Evolutionary conservation across 495 filamentous ascomycete species (phyloP), one percentile per base, ranked within the genome.

Genomic region (Penicillium silybi): DNA sequence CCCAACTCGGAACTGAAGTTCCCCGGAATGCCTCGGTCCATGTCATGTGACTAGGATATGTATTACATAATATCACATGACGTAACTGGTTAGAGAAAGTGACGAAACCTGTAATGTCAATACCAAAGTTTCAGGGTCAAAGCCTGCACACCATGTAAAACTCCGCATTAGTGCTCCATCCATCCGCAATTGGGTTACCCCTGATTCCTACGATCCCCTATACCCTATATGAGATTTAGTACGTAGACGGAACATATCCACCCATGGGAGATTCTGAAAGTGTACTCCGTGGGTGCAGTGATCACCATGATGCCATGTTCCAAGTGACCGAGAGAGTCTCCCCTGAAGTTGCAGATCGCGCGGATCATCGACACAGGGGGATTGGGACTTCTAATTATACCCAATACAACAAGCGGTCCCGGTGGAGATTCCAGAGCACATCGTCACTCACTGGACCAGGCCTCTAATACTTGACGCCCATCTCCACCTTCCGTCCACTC

Each of bases 1-100:
- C 34, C 41, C 49, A 23, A 20, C 29, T 34, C 34, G 39, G 38
- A 29, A 32, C 29, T 19, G 40, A 41, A 25, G 20, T 50, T 56
- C 53, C 54, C 49, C 54, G 44, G 49, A 49, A 29, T 56, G 53
- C 53, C 53, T 51, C 52, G 52, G 52, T 32, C 38, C 29, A 48
- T 6, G 25, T 55, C 52, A 55, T 26, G 46, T 55, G 52, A 50
- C 45, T 9, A 9, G 8, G 25, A 26, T 45, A 23, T 23, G 22
- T 3, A 23, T 23, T 29, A 29, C 26, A 10, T 29, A 10, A 29
- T 29, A 35, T 45, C 45, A 40, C 45, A 22, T 41, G 42, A 22
- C 20, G 2, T 3, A 34, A 34, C 15, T 10, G 8, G 15, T 10
- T 39, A n/a, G 11, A 8, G 29, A 10, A 32, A 10, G 11, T 32